phyloP scores from a whole-genome alignment of 2,329 filamentous ascomycete species.

The Whalleya microplaca region DNA sequence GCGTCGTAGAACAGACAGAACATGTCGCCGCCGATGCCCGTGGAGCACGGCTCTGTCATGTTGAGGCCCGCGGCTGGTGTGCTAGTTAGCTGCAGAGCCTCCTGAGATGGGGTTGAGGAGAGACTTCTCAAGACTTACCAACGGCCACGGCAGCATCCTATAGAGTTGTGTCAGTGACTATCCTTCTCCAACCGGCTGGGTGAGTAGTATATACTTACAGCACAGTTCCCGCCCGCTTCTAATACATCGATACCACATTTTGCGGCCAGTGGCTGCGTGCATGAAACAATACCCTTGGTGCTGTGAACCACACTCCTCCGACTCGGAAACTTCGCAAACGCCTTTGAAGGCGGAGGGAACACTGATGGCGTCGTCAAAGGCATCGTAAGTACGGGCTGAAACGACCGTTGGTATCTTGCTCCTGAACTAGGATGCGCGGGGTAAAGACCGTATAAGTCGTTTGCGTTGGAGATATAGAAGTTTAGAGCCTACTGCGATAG shows the following conservation, averaged over 20 bases:
- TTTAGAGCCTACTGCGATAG: neutral
- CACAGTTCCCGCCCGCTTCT: slow-evolving; percentile 89
- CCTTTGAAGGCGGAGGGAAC: slow-evolving; percentile 48
- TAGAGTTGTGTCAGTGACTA: neutral
- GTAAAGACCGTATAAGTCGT: neutral
- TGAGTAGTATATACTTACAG: slow-evolving; percentile 60
- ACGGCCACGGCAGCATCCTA: slow-evolving; percentile 96
- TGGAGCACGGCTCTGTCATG: slow-evolving; percentile 89
- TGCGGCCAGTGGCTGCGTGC: slow-evolving; percentile 85
- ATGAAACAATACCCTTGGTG: slow-evolving; percentile 87
- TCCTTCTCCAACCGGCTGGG: neutral
- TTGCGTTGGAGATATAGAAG: neutral
- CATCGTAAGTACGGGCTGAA: slow-evolving; percentile 41
- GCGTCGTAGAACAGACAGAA: slow-evolving; percentile 94
- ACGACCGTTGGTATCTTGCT: neutral
- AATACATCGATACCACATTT: slow-evolving; percentile 85
- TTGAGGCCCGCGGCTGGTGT: slow-evolving; percentile 81
- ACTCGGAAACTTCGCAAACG: slow-evolving; percentile 71
- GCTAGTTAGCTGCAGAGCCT: slow-evolving; percentile 1
- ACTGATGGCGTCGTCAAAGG: slow-evolving; percentile 51
- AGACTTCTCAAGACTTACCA: slow-evolving; percentile 52
- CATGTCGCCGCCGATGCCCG: slow-evolving; percentile 96
- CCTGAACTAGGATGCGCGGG: slow-evolving; percentile 1
- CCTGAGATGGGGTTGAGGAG: neutral
- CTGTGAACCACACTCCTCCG: slow-evolving; percentile 92